Evolutionary conservation across 208 protist species (phyloP).

Genomic region (Leishmania braziliensis): DNA sequence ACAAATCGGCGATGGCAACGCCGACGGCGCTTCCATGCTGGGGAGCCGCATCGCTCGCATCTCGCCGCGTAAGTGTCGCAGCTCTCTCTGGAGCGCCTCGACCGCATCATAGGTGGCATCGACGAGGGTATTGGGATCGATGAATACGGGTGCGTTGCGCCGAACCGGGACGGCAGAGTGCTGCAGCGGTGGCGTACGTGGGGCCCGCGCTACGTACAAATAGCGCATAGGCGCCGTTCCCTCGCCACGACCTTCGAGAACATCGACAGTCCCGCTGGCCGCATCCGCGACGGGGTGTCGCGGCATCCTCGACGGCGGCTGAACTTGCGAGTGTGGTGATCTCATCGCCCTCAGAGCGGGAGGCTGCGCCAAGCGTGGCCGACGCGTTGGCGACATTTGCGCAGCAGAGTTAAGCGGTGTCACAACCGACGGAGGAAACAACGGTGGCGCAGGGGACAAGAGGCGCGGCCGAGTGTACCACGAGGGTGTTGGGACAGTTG

Average conservation of each 20-base stretch:
- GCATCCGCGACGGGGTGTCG: neutral
- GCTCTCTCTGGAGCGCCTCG: constrained; percentile 10
- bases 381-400: neutral
- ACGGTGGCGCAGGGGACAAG: constrained; percentile 11
- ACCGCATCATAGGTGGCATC: constrained; percentile 6
- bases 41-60: neutral
- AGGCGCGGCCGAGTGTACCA: constrained; percentile 26
- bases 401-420: neutral
- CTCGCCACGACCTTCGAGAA: neutral
- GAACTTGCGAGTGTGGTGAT: neutral
- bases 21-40: neutral
- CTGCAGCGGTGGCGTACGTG: neutral
- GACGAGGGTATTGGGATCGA: constrained; percentile 27
- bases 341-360: neutral
- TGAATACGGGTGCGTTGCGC: constrained; percentile 33
- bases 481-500: neutral
- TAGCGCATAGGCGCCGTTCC: neutral
- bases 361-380: neutral
- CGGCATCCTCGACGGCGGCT: neutral
- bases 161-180: neutral
- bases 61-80: neutral
- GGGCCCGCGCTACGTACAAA: neutral
- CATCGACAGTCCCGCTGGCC: neutral
- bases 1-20: constrained; percentile 7
- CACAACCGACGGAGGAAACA: neutral